Evolutionary conservation across 2,329 filamentous ascomycete genomes (phyloP).

Genomic region (Penicillium capsulatum): DNA sequence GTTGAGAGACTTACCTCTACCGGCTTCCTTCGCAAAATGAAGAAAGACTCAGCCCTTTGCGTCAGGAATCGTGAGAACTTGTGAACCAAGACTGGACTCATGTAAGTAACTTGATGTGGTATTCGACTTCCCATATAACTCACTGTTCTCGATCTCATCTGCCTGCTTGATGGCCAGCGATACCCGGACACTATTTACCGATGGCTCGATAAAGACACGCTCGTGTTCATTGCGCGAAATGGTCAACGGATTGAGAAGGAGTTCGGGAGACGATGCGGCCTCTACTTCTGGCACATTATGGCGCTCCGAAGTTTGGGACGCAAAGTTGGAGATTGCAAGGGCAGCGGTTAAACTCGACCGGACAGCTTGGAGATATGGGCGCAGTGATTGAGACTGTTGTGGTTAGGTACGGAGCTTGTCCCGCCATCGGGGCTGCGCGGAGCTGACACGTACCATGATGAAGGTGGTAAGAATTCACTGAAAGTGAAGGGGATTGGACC

Average conservation of each 20-base stretch:
- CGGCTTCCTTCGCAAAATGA: conserved; percentile 90
- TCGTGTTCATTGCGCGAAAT: conserved; percentile 96
- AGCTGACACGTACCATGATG: conserved; percentile 26
- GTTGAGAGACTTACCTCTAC: conserved; percentile 65
- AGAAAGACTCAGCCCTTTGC: conserved; percentile 93
- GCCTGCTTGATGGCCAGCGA: conserved; percentile 99
- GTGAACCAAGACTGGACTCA: conserved; percentile 67
- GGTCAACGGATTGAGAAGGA: conserved; percentile 83
- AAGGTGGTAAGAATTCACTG: not conserved
- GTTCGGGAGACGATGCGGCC: conserved; percentile 85
- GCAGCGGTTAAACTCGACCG: conserved; percentile 91
- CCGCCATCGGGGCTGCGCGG: too few species aligned
- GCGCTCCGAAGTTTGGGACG: conserved; percentile 90
- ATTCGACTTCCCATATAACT: not conserved
- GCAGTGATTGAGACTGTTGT: conserved; percentile 19
- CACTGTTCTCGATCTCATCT: conserved; percentile 89
- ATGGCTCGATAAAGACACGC: conserved; percentile 71
- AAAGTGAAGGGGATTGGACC: not conserved
- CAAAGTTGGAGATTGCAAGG: conserved; percentile 92
- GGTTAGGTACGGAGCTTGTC: not conserved
- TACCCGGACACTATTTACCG: conserved; percentile 92
- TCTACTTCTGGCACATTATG: conserved; percentile 97
- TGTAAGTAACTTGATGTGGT: too few species aligned
- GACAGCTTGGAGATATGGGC: conserved; percentile 62
- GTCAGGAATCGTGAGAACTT: conserved; percentile 98